Conservation (phyloP, 2,329 filamentous ascomycete genomes). For the Cytospora mali region DNA sequence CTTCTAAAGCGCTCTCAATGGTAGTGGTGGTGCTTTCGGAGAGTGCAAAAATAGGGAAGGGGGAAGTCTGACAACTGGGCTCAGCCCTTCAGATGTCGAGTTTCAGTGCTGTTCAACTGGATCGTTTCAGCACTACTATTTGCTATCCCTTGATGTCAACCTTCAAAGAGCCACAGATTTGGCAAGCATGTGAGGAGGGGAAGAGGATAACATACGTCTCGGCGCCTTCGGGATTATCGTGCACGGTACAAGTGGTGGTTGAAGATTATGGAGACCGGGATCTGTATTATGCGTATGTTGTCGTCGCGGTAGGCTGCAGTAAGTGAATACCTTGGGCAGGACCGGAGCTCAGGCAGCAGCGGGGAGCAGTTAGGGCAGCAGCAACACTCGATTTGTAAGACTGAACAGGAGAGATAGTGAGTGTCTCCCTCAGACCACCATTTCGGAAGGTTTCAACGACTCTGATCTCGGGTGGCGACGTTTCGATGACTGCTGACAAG, state of each 20-base stretch:
- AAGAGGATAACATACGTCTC: neutral
- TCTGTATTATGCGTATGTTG: neutral
- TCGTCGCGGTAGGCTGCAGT: neutral
- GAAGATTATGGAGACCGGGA: neutral
- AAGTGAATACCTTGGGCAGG: neutral
- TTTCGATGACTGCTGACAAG: slow-evolving; percentile 20
- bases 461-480: slow-evolving; percentile 11
- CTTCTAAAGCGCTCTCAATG: slow-evolving; percentile 27
- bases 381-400: neutral
- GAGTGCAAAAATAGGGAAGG: neutral
- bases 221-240: neutral
- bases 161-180: neutral
- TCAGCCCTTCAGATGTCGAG: neutral
- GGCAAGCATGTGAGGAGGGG: neutral
- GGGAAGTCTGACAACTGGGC: neutral
- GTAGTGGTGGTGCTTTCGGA: neutral
- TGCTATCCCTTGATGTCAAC: neutral
- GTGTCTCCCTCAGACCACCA: slow-evolving; percentile 19
- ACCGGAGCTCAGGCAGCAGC: slow-evolving; percentile 15
- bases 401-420: slow-evolving; percentile 6
- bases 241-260: neutral
- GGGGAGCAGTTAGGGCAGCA: neutral
- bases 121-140: neutral
- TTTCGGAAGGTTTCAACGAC: slow-evolving; percentile 19
- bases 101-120: neutral